Evolutionary conservation across 78 protist species (phyloP), one percentile per base, ranked within the genome.

Genomic region (Dictyostelium citrinum): DNA sequence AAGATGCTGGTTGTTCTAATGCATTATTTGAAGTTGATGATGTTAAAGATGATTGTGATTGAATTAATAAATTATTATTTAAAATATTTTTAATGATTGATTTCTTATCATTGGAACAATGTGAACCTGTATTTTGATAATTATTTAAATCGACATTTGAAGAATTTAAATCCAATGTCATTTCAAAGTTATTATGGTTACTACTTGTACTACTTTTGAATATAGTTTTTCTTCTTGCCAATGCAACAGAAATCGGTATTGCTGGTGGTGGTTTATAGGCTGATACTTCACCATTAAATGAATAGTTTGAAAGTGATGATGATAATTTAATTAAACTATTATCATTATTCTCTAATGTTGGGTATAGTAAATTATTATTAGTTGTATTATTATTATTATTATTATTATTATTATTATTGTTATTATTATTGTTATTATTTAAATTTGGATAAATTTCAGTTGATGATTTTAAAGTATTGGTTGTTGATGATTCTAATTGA

Each of bases 81-180:
- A 80, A 24, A 14, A 80, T 55, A 55, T 35, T 58, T 80, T 80
- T 46, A 8, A 80, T 80, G 9, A 80, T 80, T 24, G 84, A 80
- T 80, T 43, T 49, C 35, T 80, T 80, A 33, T 80, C 84, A 35
- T 58, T 51, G 22, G 74, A 10, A 14, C 60, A 55, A 17, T 55
- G 29, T 49, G 84, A 80, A 20, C 84, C 84, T 20, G 84, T 80
- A 55, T 80, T 80, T 55, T 80, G 37, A 58, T 80, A 80, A 39
- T 80, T 58, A 20, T 24, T 33, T 33, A 24, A 35, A 80, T 49
- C 68, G 16, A 80, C 31, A 24, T 64, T 64, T 33, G 72, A 55
- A 29, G 83, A 77, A n/a, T 22, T 9, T 27, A 45, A 39, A 29
- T 77, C 39, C 2, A 46, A 33, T n/a, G 41, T n/a, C 24, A 46